These are phyloP conservation scores for Alliaria petiolata DNA, from an alignment of 345 rosid species.

Conservation along the genomic window DNA sequence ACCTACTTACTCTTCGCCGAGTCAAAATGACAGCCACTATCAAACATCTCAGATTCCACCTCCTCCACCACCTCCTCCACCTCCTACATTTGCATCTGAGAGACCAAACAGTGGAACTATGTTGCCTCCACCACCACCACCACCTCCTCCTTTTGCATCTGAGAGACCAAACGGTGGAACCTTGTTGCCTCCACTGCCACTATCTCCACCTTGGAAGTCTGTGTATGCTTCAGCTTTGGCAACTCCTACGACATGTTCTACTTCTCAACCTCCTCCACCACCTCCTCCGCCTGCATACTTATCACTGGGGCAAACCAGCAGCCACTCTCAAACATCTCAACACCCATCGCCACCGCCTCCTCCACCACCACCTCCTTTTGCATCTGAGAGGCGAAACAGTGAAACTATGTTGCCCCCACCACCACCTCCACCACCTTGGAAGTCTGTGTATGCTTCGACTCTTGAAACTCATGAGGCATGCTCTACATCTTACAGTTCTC, in stretches of 20 bases:
- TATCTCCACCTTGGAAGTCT: slow-evolving; percentile 33
- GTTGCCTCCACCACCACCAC: slow-evolving; percentile 5
- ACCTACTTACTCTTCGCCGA: slow-evolving; percentile 8
- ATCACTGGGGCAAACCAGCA: slow-evolving; percentile 27
- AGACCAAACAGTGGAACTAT: background rate
- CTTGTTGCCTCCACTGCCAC: slow-evolving; percentile 15
- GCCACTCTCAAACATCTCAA: slow-evolving; percentile 26
- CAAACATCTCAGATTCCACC: slow-evolving; percentile 12
- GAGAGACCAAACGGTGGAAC: slow-evolving; percentile 13
- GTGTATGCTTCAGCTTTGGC: slow-evolving; percentile 28
- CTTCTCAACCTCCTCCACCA: slow-evolving; percentile 32
- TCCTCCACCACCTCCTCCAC: slow-evolving; percentile 12
- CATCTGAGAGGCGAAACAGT: slow-evolving; percentile 31
- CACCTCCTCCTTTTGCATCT: slow-evolving; percentile 19
- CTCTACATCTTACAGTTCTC: slow-evolving; percentile 17
- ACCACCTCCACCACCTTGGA: slow-evolving; percentile 66
- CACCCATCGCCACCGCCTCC: slow-evolving; percentile 36
- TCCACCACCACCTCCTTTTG: slow-evolving; percentile 45
- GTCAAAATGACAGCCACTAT: slow-evolving; percentile 6
- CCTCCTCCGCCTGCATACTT: slow-evolving; percentile 25
- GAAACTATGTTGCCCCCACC: slow-evolving; percentile 42
- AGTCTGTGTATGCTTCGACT: slow-evolving; percentile 31
- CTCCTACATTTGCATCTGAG: slow-evolving; percentile 8
- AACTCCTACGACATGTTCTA: slow-evolving; percentile 18
- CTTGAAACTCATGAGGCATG: slow-evolving; percentile 10